Evolutionary conservation across 805 yeast species (phyloP).

Genomic region (Saturnispora ahearnii): DNA sequence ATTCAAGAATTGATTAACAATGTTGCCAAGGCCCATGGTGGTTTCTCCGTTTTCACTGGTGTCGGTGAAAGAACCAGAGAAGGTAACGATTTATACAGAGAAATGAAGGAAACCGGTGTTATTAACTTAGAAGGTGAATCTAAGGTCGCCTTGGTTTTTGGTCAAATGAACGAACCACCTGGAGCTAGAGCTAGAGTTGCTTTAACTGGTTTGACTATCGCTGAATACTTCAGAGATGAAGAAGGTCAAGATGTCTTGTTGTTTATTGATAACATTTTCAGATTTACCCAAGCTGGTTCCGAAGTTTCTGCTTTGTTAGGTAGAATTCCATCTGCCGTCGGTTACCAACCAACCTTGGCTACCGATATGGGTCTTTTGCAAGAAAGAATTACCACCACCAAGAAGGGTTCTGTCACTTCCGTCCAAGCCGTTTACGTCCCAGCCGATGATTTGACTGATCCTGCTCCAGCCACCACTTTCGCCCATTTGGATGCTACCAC

Average conservation of each 20-base stretch:
- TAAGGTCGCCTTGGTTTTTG: constrained; percentile 98
- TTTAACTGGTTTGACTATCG: constrained; percentile 98
- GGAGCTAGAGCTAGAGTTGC: constrained; percentile 99
- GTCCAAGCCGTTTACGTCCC: constrained; percentile 99
- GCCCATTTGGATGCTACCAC: constrained; percentile 99
- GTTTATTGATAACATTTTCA: constrained; percentile 99
- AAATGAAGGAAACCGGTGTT: constrained; percentile 99
- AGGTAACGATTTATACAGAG: constrained; percentile 99
- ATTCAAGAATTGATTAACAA: constrained; percentile 99
- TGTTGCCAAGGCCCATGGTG: constrained; percentile 99
- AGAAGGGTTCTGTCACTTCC: constrained; percentile 99
- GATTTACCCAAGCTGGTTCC: constrained; percentile 99
- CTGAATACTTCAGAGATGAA: constrained; percentile 99
- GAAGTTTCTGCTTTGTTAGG: constrained; percentile 99
- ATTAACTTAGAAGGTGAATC: constrained; percentile 99
- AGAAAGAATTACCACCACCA: constrained; percentile 99
- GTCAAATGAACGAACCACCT: constrained; percentile 99
- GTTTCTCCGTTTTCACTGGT: constrained; percentile 99
- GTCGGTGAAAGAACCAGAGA: constrained; percentile 99
- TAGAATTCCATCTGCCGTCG: constrained; percentile 99
- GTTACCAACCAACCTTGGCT: constrained; percentile 99
- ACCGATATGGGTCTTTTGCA: constrained; percentile 99
- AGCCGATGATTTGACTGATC: constrained; percentile 99
- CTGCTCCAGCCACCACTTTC: constrained; percentile 99
- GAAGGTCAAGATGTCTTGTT: constrained; percentile 99